Percentiles rank a stretch among this genome's conserved stretches.
phyloP scores from a whole-genome alignment of 345 rosid species.

The Eucalyptus erythrocorys region DNA sequence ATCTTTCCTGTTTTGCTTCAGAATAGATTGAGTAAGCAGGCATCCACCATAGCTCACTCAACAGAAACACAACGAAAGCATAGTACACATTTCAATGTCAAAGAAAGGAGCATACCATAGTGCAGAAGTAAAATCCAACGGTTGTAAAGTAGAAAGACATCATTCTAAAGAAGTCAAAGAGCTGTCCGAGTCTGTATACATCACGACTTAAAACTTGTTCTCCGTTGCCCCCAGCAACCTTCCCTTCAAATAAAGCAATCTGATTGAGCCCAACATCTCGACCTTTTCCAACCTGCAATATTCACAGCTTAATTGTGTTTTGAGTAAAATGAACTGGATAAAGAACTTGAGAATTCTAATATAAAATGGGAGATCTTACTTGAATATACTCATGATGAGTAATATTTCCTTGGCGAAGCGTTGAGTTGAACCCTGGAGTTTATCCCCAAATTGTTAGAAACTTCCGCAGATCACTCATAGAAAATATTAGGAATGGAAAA shows the following conservation, averaged over 20 bases:
- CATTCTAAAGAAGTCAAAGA: slow-evolving; percentile 95
- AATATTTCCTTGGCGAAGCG: slow-evolving; percentile 92
- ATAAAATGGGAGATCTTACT: slow-evolving; percentile 17
- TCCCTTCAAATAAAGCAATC: slow-evolving; percentile 96
- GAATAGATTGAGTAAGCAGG: neutral
- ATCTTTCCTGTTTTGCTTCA: neutral
- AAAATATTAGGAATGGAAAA: neutral
- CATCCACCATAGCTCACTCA: neutral
- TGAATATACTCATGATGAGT: slow-evolving; percentile 99
- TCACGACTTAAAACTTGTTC: slow-evolving; percentile 99
- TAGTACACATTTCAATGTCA: neutral
- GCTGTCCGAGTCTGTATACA: slow-evolving; percentile 96
- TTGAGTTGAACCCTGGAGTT: slow-evolving; percentile 80
- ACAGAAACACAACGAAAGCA: neutral
- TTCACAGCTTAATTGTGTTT: neutral
- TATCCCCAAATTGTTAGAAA: neutral
- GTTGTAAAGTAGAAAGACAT: slow-evolving; percentile 95
- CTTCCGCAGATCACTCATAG: neutral
- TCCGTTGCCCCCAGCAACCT: slow-evolving; percentile 98
- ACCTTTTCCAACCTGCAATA: slow-evolving; percentile 92
- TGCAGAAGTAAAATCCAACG: slow-evolving; percentile 90
- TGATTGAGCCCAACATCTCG: slow-evolving; percentile 98
- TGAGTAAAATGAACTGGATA: neutral
- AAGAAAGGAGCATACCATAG: slow-evolving; percentile 44
- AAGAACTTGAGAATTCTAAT: neutral